These are phyloP conservation scores for Musa schizocarpa DNA, from an alignment of 176 grass and related monocot species.

Conservation along the genomic window DNA sequence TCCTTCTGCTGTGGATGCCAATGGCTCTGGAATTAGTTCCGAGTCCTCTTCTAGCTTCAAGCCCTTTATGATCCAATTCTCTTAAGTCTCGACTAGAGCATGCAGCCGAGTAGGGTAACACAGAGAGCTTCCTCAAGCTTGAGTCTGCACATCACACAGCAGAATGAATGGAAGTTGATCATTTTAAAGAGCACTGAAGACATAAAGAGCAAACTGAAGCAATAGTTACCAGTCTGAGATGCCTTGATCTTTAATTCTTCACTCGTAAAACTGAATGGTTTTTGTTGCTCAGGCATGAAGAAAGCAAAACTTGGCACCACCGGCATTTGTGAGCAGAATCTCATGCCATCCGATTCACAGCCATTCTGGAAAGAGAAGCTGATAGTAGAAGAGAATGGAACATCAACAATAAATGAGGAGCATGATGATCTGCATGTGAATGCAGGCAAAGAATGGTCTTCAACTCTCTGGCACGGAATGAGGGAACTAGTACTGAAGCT, in stretches of 20 bases:
- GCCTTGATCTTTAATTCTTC: not conserved
- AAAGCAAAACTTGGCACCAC: constrained; percentile 73
- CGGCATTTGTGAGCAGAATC: constrained; percentile 15
- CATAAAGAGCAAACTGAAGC: not conserved
- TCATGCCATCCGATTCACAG: not conserved
- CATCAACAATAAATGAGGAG: constrained; percentile 24
- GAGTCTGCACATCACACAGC: not conserved
- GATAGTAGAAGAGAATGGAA: constrained; percentile 14
- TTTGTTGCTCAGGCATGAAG: constrained; percentile 33
- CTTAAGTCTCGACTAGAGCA: not conserved
- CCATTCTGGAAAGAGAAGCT: constrained; percentile 48
- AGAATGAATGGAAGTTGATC: not conserved
- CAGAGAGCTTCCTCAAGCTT: not conserved
- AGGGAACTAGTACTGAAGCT: constrained; percentile 52
- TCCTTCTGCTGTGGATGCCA: constrained; percentile 39
- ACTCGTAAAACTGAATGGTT: constrained; percentile 9
- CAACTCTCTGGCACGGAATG: constrained; percentile 26
- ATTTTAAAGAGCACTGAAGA: not conserved
- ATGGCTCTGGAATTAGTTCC: constrained; percentile 5
- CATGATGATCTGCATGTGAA: constrained; percentile 60
- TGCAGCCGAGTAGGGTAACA: constrained; percentile 7
- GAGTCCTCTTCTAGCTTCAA: constrained; percentile 6
- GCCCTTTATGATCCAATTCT: constrained; percentile 8
- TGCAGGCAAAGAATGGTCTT: constrained; percentile 37
- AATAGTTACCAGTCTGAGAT: constrained; percentile 1